Conservation (phyloP, 495 filamentous ascomycete genomes). For the Trichoderma reesei region DNA sequence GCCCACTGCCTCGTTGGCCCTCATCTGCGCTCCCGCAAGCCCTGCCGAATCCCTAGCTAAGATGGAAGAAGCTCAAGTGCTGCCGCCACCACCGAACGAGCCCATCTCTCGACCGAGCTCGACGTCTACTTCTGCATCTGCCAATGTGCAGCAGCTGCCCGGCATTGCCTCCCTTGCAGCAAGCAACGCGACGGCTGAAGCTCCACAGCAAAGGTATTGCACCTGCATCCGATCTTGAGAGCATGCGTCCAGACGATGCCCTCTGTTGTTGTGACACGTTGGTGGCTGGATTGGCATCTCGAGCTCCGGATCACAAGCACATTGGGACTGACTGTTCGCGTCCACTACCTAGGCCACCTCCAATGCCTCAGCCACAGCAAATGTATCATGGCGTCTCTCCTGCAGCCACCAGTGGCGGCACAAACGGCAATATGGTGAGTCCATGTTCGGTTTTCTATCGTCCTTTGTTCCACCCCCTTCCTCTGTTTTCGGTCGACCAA, state of each 20-base stretch:
- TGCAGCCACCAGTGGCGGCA: slow-evolving; percentile 56
- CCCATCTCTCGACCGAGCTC: slow-evolving; percentile 40
- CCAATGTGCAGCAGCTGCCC: slow-evolving; percentile 39
- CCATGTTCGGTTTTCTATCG: slow-evolving; percentile 12
- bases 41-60: slow-evolving; percentile 18
- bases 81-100: slow-evolving; percentile 31
- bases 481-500: background rate
- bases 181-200: slow-evolving; percentile 46
- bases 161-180: slow-evolving; percentile 54
- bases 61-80: slow-evolving; percentile 31
- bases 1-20: slow-evolving; percentile 24
- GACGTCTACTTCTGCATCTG: slow-evolving; percentile 34
- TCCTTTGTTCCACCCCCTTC: slow-evolving; percentile 7
- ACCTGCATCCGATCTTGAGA: background rate
- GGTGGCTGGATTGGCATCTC: background rate
- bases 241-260: background rate
- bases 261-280: background rate
- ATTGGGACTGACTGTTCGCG: slow-evolving; percentile 10
- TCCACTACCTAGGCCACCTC: slow-evolving; percentile 12
- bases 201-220: slow-evolving; percentile 54
- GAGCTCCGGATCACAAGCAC: background rate
- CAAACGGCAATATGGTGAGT: slow-evolving; percentile 59
- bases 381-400: slow-evolving; percentile 54
- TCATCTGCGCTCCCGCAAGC: slow-evolving; percentile 14
- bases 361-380: slow-evolving; percentile 1